These are phyloP conservation scores for Quercus phellos DNA, from an alignment of 331 rosid genomes.

Conservation along the genomic window DNA sequence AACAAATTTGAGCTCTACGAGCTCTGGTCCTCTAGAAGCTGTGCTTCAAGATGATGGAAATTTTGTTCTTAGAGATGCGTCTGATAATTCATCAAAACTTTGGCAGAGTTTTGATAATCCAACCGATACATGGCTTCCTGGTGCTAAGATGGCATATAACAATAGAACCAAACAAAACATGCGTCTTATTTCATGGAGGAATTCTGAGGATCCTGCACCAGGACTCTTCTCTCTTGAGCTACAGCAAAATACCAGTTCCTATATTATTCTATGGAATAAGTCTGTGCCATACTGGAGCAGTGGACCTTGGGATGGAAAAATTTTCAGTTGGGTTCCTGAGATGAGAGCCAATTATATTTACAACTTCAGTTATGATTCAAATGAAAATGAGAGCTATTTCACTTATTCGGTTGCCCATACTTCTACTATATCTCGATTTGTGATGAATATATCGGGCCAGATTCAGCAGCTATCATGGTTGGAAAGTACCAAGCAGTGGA, in stretches of 20 bases:
- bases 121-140: conserved; percentile 49
- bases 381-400: conserved; percentile 19
- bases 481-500: conserved; percentile 23
- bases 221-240: not conserved
- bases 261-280: conserved; percentile 22
- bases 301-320: conserved; percentile 29
- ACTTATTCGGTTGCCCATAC: conserved; percentile 31
- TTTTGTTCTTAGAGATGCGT: no score
- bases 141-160: conserved; percentile 25
- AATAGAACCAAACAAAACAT: conserved; percentile 6
- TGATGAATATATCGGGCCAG: conserved; percentile 44
- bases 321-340: conserved; percentile 33
- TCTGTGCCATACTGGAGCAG: conserved; percentile 21
- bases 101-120: not conserved
- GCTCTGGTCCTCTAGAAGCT: not conserved
- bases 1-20: no score
- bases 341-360: conserved; percentile 28
- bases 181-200: conserved; percentile 36
- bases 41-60: no score
- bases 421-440: conserved; percentile 6
- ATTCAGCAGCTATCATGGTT: conserved; percentile 33
- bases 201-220: not conserved
- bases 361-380: not conserved
- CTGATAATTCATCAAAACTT: no score
- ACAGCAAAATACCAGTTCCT: conserved; percentile 15